Percentiles rank a stretch among this genome's conserved stretches.
Evolutionary conservation across 306 rosid species (phyloP).

Genomic region (Citrullus amarus): DNA sequence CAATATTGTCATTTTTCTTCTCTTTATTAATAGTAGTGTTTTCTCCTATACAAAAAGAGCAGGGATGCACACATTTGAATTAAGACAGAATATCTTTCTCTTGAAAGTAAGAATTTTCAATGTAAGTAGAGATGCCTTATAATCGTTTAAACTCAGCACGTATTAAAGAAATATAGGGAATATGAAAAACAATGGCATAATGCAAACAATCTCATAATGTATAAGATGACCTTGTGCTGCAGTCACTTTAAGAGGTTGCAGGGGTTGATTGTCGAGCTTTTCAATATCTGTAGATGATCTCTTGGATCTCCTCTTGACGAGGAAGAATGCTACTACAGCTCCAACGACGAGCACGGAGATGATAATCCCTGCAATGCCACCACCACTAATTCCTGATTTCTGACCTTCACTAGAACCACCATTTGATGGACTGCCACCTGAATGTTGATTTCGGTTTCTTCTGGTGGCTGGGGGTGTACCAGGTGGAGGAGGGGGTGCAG

Average conservation of each 20-base stretch:
- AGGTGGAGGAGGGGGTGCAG: conserved; percentile 99
- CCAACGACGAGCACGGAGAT: conserved; percentile 70
- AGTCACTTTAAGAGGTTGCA: conserved; percentile 43
- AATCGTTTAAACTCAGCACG: background rate
- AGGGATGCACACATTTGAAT: background rate
- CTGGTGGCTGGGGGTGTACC: conserved; percentile 65
- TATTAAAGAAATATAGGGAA: background rate
- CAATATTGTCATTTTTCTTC: background rate
- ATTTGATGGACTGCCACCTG: conserved; percentile 38
- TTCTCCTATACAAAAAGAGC: background rate
- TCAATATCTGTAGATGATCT: conserved; percentile 50
- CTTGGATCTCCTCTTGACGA: conserved; percentile 65
- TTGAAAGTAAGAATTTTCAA: background rate
- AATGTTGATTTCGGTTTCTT: conserved; percentile 24
- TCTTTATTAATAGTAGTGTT: background rate
- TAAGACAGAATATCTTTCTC: background rate
- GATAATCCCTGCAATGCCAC: conserved; percentile 90
- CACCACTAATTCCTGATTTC: conserved; percentile 85
- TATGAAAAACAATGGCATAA: background rate
- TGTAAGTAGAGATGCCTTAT: too few species aligned
- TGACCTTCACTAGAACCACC: conserved; percentile 31
- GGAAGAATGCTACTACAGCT: conserved; percentile 65
- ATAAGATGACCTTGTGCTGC: conserved; percentile 45
- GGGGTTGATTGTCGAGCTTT: conserved; percentile 61
- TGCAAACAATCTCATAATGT: background rate